Conservation (phyloP, 441 rosid genomes). For the Raphanus hybrid region DNA sequence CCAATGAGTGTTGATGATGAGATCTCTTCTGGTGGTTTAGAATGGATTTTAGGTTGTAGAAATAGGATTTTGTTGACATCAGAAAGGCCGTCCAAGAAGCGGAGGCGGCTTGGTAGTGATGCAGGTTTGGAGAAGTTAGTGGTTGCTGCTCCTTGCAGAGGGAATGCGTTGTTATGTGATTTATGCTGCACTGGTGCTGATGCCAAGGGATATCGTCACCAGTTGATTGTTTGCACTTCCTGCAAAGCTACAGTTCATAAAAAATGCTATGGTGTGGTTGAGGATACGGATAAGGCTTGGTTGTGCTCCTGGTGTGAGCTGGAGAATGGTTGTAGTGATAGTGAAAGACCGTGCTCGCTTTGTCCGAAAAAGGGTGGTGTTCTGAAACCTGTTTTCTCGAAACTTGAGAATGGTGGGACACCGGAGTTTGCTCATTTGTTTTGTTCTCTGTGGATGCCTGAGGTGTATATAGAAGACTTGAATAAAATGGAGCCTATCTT, state of each 20-base stretch:
- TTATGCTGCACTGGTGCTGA: constrained; percentile 69
- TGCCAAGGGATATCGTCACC: constrained; percentile 44
- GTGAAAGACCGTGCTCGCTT: constrained; percentile 66
- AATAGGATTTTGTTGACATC: constrained; percentile 78
- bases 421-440: constrained; percentile 84
- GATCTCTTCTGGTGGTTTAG: constrained; percentile 53
- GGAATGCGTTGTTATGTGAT: constrained; percentile 63
- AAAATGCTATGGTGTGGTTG: constrained; percentile 83
- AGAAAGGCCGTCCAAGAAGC: constrained; percentile 87
- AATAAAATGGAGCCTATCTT: constrained; percentile 79
- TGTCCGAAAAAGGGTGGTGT: constrained; percentile 92
- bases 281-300: constrained; percentile 63
- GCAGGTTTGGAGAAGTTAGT: constrained; percentile 84
- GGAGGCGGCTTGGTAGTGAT: constrained; percentile 78
- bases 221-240: constrained; percentile 70
- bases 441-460: constrained; percentile 95
- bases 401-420: constrained; percentile 44
- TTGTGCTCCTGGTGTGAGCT: constrained; percentile 85
- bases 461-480: constrained; percentile 71
- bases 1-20: constrained; percentile 57
- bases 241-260: constrained; percentile 83
- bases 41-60: constrained; percentile 92
- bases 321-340: constrained; percentile 48
- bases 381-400: constrained; percentile 64
- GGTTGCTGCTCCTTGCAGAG: constrained; percentile 67